These are phyloP conservation scores for Cladosporium sp. DNA, from an alignment of 2,329 filamentous ascomycete genomes.

Conservation along the genomic window DNA sequence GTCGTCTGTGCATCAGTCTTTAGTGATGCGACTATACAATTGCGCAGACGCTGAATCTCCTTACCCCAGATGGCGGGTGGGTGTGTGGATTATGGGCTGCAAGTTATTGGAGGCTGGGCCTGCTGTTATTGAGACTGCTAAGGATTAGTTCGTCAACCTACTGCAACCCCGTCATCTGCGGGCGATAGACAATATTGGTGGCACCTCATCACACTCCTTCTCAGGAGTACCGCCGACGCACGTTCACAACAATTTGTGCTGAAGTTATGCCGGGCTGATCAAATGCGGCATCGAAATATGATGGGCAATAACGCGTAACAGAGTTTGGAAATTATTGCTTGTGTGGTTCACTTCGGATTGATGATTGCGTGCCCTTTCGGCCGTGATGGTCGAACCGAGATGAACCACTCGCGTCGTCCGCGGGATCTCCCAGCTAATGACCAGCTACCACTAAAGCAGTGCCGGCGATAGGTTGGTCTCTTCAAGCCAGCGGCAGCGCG, in stretches of 20 bases:
- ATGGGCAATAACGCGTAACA: not conserved
- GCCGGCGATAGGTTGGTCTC: not conserved
- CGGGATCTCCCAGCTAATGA: not conserved
- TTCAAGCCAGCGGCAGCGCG: constrained; percentile 14
- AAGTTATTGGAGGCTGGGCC: constrained; percentile 3
- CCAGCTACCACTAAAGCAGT: constrained; percentile 5
- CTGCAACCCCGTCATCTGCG: constrained; percentile 10
- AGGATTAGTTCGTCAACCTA: constrained; percentile 12
- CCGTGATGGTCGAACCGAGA: constrained; percentile 11
- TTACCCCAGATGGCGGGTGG: constrained; percentile 15
- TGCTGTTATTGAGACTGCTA: constrained; percentile 3
- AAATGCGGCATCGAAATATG: not conserved
- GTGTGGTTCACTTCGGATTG: not conserved
- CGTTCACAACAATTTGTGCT: not conserved
- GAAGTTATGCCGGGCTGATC: not conserved
- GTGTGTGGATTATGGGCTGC: constrained; percentile 1
- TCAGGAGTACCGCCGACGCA: constrained; percentile 10
- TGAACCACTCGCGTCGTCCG: constrained; percentile 4
- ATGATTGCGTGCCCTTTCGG: constrained; percentile 12
- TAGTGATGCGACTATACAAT: constrained; percentile 13
- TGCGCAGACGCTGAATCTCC: constrained; percentile 8
- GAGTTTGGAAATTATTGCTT: constrained; percentile 3
- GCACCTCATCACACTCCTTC: constrained; percentile 5
- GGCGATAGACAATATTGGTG: constrained; percentile 3
- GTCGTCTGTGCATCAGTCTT: constrained; percentile 13